Conservation (phyloP, 441 rosid species). For the Eruca vesicaria region DNA sequence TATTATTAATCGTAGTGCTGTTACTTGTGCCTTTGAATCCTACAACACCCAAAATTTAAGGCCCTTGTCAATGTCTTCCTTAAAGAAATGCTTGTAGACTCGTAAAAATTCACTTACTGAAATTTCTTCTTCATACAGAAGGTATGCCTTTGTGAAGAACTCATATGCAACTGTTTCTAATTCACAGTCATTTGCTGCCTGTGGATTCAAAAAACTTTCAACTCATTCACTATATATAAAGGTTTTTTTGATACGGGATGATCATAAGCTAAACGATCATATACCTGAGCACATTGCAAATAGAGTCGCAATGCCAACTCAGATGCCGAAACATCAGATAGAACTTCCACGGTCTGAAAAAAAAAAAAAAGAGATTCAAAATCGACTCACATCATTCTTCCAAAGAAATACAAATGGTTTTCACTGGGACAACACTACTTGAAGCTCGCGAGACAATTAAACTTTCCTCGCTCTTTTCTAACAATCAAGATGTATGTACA, state of each 20-base stretch:
- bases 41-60: slow-evolving; percentile 33
- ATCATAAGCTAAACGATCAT: slow-evolving; percentile 4
- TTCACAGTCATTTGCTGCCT: slow-evolving; percentile 95
- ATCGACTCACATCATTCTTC: neutral
- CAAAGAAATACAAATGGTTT: slow-evolving; percentile 1
- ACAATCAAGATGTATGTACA: slow-evolving; percentile 15
- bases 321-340: slow-evolving; percentile 73
- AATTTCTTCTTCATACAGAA: slow-evolving; percentile 91
- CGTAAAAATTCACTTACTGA: slow-evolving; percentile 62
- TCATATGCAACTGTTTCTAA: slow-evolving; percentile 89
- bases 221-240: slow-evolving; percentile 5
- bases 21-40: slow-evolving; percentile 97
- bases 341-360: slow-evolving; percentile 55
- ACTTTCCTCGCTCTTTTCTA: slow-evolving; percentile 6
- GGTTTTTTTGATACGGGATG: slow-evolving; percentile 3
- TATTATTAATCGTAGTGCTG: slow-evolving; percentile 80
- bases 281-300: slow-evolving; percentile 97
- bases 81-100: neutral
- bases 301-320: slow-evolving; percentile 80
- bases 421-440: slow-evolving; percentile 12
- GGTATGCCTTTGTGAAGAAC: slow-evolving; percentile 95
- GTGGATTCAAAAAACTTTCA: slow-evolving; percentile 14
- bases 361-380: neutral
- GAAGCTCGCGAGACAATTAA: slow-evolving; percentile 5
- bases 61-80: slow-evolving; percentile 11